Base-by-base conservation (phyloP, 2,329 filamentous ascomycete species). In the Fusarium torreyae region DNA sequence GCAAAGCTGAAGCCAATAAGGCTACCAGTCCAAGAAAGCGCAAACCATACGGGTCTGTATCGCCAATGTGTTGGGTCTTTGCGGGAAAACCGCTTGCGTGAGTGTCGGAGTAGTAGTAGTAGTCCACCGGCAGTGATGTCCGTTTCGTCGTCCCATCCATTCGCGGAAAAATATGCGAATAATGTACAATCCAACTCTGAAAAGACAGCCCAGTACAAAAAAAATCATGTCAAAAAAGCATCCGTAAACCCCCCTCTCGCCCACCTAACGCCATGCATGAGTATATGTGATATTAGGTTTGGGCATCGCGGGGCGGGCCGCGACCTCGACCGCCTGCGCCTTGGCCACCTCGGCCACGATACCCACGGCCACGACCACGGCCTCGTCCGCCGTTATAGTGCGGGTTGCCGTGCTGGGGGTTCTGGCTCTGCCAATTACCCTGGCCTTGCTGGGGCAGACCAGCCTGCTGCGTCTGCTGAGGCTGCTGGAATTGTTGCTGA, bases 171-270 rank as follows among this genome's bases (percentile, higher is more conserved):
- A 75, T 70, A 72, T 73, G 78, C 78, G 78, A 80, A 78, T 80
- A 81, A 77, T 81, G 75, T 81, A 81, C 80, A 81, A 80, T 81
- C 78, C 79, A 80, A 81, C 75, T 77, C 54, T 69, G 57, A 77
- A 77, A 76, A 66, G 72, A 70, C 66, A 70, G 69, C 67, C 66
- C 65, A 66, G 67, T 74, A 75, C 71, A 74, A 72, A 74, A 76
- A 74, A 76, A 74, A 66, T 66, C 74, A 76, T 76, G 72, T 76
- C 71, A 67, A 75, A 70, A 75, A 68, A 56, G 60, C 63, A 70
- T 50, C 66, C 68, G 53, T 57, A 46, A 67, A 48, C 53, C 60
- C 67, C 68, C 63, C 44, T 59, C 60, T 59, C 72, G 67, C 55
- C 74, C 69, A 55, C 67, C 72, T 71, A 73, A 72, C 68, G 70